These are phyloP conservation scores for Sinapis alba DNA, from an alignment of 441 rosid species.

Conservation along the genomic window DNA sequence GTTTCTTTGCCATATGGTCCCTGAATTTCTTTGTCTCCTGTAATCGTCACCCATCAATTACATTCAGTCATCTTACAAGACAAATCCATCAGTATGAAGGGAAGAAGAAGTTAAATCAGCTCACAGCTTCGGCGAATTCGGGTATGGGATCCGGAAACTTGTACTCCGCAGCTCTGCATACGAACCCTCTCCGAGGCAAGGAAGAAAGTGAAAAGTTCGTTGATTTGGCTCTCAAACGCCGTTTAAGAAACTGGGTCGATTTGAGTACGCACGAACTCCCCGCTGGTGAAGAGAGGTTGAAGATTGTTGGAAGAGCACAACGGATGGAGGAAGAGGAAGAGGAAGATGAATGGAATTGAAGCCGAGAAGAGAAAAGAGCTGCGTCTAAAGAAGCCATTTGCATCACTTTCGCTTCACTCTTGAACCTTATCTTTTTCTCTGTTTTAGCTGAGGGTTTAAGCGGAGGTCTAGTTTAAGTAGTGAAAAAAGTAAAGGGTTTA, in stretches of 20 bases:
- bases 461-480: not conserved
- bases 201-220: constrained; percentile 11
- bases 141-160: constrained; percentile 91
- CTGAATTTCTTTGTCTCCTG: constrained; percentile 86
- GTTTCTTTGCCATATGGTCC: constrained; percentile 58
- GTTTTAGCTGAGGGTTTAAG: constrained; percentile 27
- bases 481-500: not conserved
- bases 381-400: constrained; percentile 47
- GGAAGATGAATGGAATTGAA: constrained; percentile 25
- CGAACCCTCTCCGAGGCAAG: constrained; percentile 28
- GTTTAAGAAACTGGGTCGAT: constrained; percentile 22
- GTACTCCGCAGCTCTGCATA: constrained; percentile 46
- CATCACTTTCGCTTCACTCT: constrained; percentile 1
- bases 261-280: not conserved
- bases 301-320: constrained; percentile 18
- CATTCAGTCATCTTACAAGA: not conserved
- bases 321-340: constrained; percentile 31
- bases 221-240: constrained; percentile 30
- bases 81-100: not conserved
- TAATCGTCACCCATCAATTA: constrained; percentile 1
- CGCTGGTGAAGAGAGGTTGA: constrained; percentile 29
- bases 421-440: constrained; percentile 31
- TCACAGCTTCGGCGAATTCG: constrained; percentile 81
- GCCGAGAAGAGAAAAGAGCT: constrained; percentile 36
- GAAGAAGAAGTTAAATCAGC: constrained; percentile 14